These are phyloP conservation scores for Ochromonas danica DNA, from an alignment of 108 stramenopile genomes.

Conservation along the genomic window DNA sequence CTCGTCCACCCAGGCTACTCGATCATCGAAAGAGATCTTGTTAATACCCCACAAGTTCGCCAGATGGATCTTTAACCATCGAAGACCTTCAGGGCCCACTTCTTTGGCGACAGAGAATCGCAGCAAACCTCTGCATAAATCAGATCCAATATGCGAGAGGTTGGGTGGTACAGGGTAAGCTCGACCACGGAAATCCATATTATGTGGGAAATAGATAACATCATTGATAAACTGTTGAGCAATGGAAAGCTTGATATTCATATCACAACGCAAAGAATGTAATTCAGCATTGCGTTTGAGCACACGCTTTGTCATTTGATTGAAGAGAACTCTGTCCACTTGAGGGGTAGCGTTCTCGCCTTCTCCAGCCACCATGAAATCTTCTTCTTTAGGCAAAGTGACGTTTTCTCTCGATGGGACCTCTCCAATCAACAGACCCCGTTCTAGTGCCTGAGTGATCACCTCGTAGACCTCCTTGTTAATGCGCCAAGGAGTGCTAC, in stretches of 20 bases:
- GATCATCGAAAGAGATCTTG: slow-evolving; percentile 82
- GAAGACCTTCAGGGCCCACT: slow-evolving; percentile 78
- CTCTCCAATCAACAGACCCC: slow-evolving; percentile 70
- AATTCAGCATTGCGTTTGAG: slow-evolving; percentile 33
- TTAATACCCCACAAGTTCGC: slow-evolving; percentile 86
- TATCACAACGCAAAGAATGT: slow-evolving; percentile 77
- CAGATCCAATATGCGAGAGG: slow-evolving; percentile 91
- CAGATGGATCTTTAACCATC: slow-evolving; percentile 76
- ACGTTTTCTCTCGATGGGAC: slow-evolving; percentile 59
- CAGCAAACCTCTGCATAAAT: slow-evolving; percentile 89
- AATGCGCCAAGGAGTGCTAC: slow-evolving; percentile 76
- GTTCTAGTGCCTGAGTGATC: slow-evolving; percentile 69
- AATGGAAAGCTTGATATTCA: slow-evolving; percentile 74
- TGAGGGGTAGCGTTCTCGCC: background rate
- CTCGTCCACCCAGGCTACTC: slow-evolving; percentile 78
- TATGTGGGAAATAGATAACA: slow-evolving; percentile 94
- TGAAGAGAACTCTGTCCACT: background rate
- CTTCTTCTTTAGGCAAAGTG: background rate
- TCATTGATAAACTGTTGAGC: slow-evolving; percentile 77
- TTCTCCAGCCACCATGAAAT: background rate
- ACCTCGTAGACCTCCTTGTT: slow-evolving; percentile 72
- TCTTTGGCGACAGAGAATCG: slow-evolving; percentile 81
- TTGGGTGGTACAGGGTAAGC: slow-evolving; percentile 98
- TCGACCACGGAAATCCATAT: slow-evolving; percentile 96
- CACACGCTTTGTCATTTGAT: background rate